These are phyloP conservation scores for Cyathus striatus DNA, from an alignment of 768 basidiomycete species.

Conservation along the genomic window DNA sequence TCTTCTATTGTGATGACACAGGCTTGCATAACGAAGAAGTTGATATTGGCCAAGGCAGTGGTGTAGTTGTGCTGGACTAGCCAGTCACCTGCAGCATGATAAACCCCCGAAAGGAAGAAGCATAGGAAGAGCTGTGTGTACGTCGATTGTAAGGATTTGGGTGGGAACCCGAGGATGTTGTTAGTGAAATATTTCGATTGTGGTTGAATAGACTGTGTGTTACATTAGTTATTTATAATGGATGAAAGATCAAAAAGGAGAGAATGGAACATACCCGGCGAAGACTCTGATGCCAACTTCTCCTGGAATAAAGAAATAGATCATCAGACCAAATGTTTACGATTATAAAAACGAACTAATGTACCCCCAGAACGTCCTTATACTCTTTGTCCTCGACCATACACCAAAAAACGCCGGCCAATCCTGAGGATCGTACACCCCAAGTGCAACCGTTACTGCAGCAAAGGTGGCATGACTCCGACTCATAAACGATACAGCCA, in stretches of 20 bases:
- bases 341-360: no score
- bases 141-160: no score
- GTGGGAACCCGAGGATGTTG: no score
- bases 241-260: neutral
- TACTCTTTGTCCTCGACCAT: constrained; percentile 21
- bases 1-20: no score
- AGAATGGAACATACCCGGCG: constrained; percentile 14
- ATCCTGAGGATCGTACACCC: constrained; percentile 12
- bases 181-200: no score
- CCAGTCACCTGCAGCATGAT: no score
- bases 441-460: constrained; percentile 6
- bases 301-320: constrained; percentile 9
- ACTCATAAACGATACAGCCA: neutral
- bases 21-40: no score
- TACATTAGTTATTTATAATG: neutral
- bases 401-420: constrained; percentile 24
- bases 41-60: no score
- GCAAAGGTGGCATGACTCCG: neutral
- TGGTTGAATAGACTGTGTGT: constrained; percentile 15
- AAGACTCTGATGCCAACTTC: constrained; percentile 24
- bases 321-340: neutral
- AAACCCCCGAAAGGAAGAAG: no score
- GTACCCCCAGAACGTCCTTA: constrained; percentile 29
- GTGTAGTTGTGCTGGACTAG: no score
- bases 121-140: no score